These are phyloP conservation scores for Fusarium caatingaense DNA, from an alignment of 2,329 filamentous ascomycete species.

Conservation along the genomic window DNA sequence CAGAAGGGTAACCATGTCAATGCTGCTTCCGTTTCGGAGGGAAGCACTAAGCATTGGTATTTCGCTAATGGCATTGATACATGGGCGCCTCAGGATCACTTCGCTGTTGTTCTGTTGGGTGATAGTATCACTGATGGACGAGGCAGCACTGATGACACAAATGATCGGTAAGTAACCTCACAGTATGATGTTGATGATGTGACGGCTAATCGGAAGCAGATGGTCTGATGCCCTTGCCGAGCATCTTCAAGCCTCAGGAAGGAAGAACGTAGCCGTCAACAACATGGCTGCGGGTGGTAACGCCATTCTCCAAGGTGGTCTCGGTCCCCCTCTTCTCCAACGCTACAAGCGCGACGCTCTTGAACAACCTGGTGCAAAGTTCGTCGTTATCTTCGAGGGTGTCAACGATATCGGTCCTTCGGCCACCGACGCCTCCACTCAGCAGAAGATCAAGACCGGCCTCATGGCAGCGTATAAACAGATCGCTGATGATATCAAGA, in stretches of 20 bases:
- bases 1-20: slow-evolving; percentile 24
- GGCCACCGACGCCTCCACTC: slow-evolving; percentile 5
- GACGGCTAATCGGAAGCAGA: background rate
- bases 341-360: slow-evolving; percentile 31
- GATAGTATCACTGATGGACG: slow-evolving; percentile 35
- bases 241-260: slow-evolving; percentile 12
- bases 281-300: slow-evolving; percentile 35
- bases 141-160: slow-evolving; percentile 29
- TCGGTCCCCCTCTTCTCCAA: slow-evolving; percentile 22
- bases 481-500: slow-evolving; percentile 10
- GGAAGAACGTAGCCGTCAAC: slow-evolving; percentile 26
- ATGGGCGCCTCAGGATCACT: slow-evolving; percentile 23
- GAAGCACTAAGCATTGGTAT: slow-evolving; percentile 33
- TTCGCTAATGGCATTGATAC: slow-evolving; percentile 25
- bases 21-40: slow-evolving; percentile 23
- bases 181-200: rapidly evolving
- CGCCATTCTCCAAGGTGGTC: slow-evolving; percentile 26
- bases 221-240: slow-evolving; percentile 31
- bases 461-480: slow-evolving; percentile 17
- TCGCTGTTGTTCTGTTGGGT: slow-evolving; percentile 27
- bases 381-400: slow-evolving; percentile 22
- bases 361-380: slow-evolving; percentile 20
- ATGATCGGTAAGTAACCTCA: slow-evolving; percentile 8
- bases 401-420: slow-evolving; percentile 29
- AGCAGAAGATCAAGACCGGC: background rate